Percentiles rank a stretch among this genome's conserved stretches.
Evolutionary conservation across 2,329 filamentous ascomycete species (phyloP).

Genomic region (Paraconiothyrium sp.): DNA sequence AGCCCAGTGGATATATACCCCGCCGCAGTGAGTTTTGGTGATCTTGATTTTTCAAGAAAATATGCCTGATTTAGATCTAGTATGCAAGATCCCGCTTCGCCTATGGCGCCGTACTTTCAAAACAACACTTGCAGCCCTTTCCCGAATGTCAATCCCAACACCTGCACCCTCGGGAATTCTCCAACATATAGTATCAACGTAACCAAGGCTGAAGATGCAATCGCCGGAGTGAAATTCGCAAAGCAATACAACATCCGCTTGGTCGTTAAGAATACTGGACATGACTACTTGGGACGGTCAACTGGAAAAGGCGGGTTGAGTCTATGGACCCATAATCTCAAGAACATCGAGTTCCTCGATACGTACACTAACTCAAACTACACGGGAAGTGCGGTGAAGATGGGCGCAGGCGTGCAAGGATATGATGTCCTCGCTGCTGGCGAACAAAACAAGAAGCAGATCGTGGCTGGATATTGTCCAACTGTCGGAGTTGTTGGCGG

Average conservation of each 20-base stretch:
- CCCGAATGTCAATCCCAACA: slow-evolving; percentile 39
- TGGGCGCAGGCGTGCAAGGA: slow-evolving; percentile 27
- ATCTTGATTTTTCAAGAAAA: background rate
- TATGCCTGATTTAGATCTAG: background rate
- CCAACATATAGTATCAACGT: slow-evolving; percentile 42
- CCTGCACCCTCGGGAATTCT: slow-evolving; percentile 32
- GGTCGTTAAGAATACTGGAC: slow-evolving; percentile 25
- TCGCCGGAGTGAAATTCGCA: slow-evolving; percentile 21
- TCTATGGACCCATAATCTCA: slow-evolving; percentile 22
- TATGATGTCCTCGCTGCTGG: slow-evolving; percentile 10
- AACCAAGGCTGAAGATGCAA: slow-evolving; percentile 12
- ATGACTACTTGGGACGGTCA: slow-evolving; percentile 20
- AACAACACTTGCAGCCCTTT: slow-evolving; percentile 51
- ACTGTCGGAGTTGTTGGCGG: slow-evolving; percentile 48
- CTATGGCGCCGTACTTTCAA: slow-evolving; percentile 50
- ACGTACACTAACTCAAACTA: slow-evolving; percentile 16
- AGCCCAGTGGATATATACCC: slow-evolving; percentile 20
- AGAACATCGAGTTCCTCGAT: slow-evolving; percentile 15
- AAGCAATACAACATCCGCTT: slow-evolving; percentile 21
- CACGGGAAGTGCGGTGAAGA: slow-evolving; percentile 17
- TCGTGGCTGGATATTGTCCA: slow-evolving; percentile 43
- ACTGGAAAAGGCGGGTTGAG: slow-evolving; percentile 8
- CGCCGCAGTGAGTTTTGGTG: slow-evolving; percentile 6
- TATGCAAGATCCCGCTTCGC: slow-evolving; percentile 38
- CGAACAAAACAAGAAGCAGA: slow-evolving; percentile 26